Percentiles rank a stretch among this genome's conserved stretches.
Conservation (phyloP, 2,329 filamentous ascomycete species). For the Diaporthe sp. region DNA sequence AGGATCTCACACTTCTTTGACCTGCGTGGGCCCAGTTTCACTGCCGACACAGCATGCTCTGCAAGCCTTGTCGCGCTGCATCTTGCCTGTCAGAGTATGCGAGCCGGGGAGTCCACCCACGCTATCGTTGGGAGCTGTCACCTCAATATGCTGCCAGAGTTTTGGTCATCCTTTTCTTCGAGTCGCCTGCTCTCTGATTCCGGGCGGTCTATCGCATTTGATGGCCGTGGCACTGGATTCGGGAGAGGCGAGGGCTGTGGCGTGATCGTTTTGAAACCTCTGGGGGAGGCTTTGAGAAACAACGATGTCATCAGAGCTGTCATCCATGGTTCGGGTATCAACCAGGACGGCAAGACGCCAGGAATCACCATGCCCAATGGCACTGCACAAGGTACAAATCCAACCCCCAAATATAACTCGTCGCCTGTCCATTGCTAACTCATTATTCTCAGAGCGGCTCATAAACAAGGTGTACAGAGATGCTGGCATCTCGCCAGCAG, state of each 20-base stretch:
- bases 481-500: slow-evolving; percentile 50
- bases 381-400: slow-evolving; percentile 54
- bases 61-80: slow-evolving; percentile 62
- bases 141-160: slow-evolving; percentile 59
- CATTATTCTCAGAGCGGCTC: slow-evolving; percentile 45
- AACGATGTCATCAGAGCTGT: slow-evolving; percentile 65
- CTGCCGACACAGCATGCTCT: slow-evolving; percentile 63
- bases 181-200: slow-evolving; percentile 59
- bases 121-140: slow-evolving; percentile 61
- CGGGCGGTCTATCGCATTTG: slow-evolving; percentile 63
- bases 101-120: slow-evolving; percentile 55
- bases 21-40: slow-evolving; percentile 62
- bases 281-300: slow-evolving; percentile 35
- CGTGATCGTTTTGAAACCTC: slow-evolving; percentile 64
- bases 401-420: neutral
- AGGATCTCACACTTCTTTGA: slow-evolving; percentile 67
- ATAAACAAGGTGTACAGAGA: slow-evolving; percentile 56
- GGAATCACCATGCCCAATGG: slow-evolving; percentile 67
- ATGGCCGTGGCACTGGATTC: slow-evolving; percentile 65
- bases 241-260: slow-evolving; percentile 69
- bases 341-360: slow-evolving; percentile 66
- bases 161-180: slow-evolving; percentile 48
- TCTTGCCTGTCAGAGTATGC: slow-evolving; percentile 59
- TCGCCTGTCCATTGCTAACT: slow-evolving; percentile 10
- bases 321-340: slow-evolving; percentile 61